Conservation (phyloP, 2,329 filamentous ascomycete species). For the Penicillium sp. region DNA sequence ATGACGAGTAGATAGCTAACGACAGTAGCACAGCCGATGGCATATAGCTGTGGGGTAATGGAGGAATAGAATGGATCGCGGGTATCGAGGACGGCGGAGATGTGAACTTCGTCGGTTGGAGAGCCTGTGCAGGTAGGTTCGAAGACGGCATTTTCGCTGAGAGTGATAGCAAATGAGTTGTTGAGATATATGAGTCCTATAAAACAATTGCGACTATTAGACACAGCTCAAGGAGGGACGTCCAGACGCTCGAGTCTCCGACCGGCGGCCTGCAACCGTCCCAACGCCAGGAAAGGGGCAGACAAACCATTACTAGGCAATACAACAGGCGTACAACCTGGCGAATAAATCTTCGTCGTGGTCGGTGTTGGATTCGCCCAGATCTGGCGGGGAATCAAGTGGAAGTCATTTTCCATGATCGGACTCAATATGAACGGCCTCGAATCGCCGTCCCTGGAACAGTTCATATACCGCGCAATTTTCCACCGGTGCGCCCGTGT, state of each 20-base stretch:
- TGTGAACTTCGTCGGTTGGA: slow-evolving; percentile 32
- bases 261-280: background rate
- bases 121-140: slow-evolving; percentile 49
- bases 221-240: background rate
- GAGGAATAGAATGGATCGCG: slow-evolving; percentile 91
- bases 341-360: slow-evolving; percentile 33
- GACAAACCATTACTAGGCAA: slow-evolving; percentile 57
- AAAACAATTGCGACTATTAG: slow-evolving; percentile 2
- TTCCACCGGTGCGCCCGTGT: slow-evolving; percentile 4
- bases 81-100: slow-evolving; percentile 61
- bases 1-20: slow-evolving; percentile 89
- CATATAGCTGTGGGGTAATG: slow-evolving; percentile 88
- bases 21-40: slow-evolving; percentile 85
- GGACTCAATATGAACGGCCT: slow-evolving; percentile 12
- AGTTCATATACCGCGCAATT: slow-evolving; percentile 12
- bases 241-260: background rate
- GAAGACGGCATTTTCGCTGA: slow-evolving; percentile 51
- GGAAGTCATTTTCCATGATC: slow-evolving; percentile 36
- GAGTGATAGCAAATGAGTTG: slow-evolving; percentile 42
- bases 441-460: slow-evolving; percentile 11
- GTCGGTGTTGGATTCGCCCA: slow-evolving; percentile 42
- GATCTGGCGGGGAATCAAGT: slow-evolving; percentile 40
- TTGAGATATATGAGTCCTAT: slow-evolving; percentile 45
- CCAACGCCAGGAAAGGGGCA: background rate
- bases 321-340: slow-evolving; percentile 62